Evolutionary conservation across 179 eudicot species (phyloP), one percentile per base, ranked within the genome.

Genomic region (Spinacia oleracea): DNA sequence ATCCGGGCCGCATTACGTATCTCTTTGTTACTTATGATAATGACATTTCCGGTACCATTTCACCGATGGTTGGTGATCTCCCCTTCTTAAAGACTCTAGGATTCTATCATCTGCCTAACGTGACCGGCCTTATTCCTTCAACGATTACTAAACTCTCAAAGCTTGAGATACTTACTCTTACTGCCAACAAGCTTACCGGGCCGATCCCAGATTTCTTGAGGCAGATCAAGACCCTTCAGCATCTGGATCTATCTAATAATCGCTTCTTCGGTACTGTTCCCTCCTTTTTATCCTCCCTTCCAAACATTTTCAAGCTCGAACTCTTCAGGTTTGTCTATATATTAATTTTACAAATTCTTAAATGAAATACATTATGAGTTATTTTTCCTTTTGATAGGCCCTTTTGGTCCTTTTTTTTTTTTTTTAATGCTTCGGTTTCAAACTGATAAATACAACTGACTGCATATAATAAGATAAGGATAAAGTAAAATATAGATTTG

Each of bases 191-290:
- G 1, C 75, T 81, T 21, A 43, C 68, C 11, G 86, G 83, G 1
- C 60, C 66, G 0, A 53, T 83, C 40, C 83, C 86, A 0, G 63
- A 63, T 14, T 80, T 59, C 43, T 42, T 80, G 2, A 11, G 73
- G 73, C 69, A 70, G 45, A 31, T 76, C 5, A 20, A 12, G 8
- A 64, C 11, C 65, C 55, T 25, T 5, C 31, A 73, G 23, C 43
- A 27, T 1, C 4, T 58, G 45, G 64, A 58, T 40, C 45, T 72
- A 25, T 51, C 63, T 1, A 5, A 15, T 9, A 72, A 72, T 32
- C 18, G 43, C 8, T 32, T 74, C 25, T 40, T 51, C 2, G 82
- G 82, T 25, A 25, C 70, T 2, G 68, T 80, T 3, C 82, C 82
- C 0, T 32, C 58, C 2, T 68, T 69, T 6, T 21, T 80, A 1